Evolutionary conservation across 371 early-diverging fungal species (phyloP).

Genomic region (Entomophthora muscae): DNA sequence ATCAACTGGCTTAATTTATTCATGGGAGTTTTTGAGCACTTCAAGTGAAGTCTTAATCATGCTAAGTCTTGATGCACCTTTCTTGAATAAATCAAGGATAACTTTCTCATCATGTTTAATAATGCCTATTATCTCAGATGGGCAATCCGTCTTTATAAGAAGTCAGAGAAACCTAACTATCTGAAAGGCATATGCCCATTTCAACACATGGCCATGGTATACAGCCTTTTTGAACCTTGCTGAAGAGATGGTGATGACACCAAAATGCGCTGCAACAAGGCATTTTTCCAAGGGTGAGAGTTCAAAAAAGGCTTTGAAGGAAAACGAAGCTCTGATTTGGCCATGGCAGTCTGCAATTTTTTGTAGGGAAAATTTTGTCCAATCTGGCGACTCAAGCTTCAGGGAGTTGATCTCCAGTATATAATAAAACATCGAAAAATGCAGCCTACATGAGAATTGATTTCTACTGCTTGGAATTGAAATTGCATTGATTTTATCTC

Average conservation of each 20-base stretch:
- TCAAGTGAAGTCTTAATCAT: no score
- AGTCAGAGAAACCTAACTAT: not conserved
- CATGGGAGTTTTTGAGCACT: no score
- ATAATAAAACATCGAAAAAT: conserved; percentile 1
- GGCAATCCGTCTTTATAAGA: no score
- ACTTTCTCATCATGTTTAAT: not conserved
- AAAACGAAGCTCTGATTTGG: no score
- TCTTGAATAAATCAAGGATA: not conserved
- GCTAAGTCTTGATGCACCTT: no score
- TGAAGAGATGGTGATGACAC: not conserved
- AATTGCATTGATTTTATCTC: not conserved
- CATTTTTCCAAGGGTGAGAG: not conserved
- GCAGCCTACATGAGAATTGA: not conserved
- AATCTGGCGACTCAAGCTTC: no score
- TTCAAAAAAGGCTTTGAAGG: no score
- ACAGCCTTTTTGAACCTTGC: not conserved
- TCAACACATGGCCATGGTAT: not conserved
- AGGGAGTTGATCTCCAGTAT: no score
- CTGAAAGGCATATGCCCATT: not conserved
- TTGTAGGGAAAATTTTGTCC: no score
- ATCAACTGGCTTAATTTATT: no score
- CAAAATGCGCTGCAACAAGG: not conserved
- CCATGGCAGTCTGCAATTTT: no score
- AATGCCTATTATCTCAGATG: not conserved
- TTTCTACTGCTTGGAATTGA: not conserved